Base-by-base conservation (phyloP, 106 monocot genomes). In the Xerophyta viscosa region DNA sequence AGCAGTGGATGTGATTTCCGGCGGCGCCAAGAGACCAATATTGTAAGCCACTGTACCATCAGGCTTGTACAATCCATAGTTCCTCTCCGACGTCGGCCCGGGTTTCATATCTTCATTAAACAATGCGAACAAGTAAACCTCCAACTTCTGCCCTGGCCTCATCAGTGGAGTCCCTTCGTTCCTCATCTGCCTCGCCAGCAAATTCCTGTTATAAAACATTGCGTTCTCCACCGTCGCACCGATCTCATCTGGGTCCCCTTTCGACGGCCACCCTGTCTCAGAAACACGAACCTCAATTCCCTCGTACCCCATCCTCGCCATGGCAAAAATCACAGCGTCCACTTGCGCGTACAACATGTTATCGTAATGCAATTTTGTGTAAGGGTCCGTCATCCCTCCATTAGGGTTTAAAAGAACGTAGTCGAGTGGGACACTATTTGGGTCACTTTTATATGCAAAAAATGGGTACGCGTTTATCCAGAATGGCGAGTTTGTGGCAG, bases 381-480 rank as follows among this genome's bases (percentile, higher is more conserved):
- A 62, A 6, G 88, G 94, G 33, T 96, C 94, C 3, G 71, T 46
- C 63, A 68, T 76, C 4, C 78, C 88, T 0, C 27, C 3, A 23
- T 74, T 71, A 0, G 81, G 73, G 50, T 74, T 74, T 46, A 77
- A 78, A 26, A 96, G 21, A 4, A 68, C 88, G 37, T 89, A 96
- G 36, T 85, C 76, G 11, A 96, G 54, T 0, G 74, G 48, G 0
- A 94, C 58, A 26, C 49, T 27, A 3, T 2, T 43, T 0, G 81
- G 88, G 66, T 82, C 67, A 1, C 66, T 76, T 48, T 85, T 88
- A 68, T 89, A 96, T 36, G 94, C 81, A 52, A 96, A 96, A 61
- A 81, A 96, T 3, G 94, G 94, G 72, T 96, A 96, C 0, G 94
- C 94, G 39, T 96, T 96, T 69, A 96, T 82, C 94, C 88, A 96